These are phyloP conservation scores for Starmera quercuum DNA, from an alignment of 805 yeast species.

Conservation along the genomic window DNA sequence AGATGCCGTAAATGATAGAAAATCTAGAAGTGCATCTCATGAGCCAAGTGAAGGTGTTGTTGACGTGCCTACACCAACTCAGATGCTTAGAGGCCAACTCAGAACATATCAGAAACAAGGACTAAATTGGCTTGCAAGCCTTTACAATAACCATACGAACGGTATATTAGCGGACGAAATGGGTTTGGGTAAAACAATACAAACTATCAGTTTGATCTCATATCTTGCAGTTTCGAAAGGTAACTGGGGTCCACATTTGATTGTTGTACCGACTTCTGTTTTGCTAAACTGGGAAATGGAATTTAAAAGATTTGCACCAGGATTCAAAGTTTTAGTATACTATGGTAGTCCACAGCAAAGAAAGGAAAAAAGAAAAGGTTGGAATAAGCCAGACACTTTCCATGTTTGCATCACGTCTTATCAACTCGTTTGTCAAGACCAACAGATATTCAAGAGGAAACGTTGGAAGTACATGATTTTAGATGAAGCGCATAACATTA, in stretches of 20 bases:
- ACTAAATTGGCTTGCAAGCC: slow-evolving; percentile 91
- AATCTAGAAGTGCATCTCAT: slow-evolving; percentile 9
- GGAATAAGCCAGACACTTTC: slow-evolving; percentile 95
- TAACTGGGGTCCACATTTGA: slow-evolving; percentile 96
- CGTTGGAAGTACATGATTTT: slow-evolving; percentile 94
- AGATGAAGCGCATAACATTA: slow-evolving; percentile 97
- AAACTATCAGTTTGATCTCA: slow-evolving; percentile 79
- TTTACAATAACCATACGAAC: slow-evolving; percentile 86
- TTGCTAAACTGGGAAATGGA: slow-evolving; percentile 99
- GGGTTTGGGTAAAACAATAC: slow-evolving; percentile 98
- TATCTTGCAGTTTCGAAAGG: slow-evolving; percentile 91
- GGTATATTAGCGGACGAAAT: slow-evolving; percentile 98
- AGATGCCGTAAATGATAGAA: slow-evolving; percentile 1
- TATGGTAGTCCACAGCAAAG: slow-evolving; percentile 97
- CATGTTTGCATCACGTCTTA: slow-evolving; percentile 97
- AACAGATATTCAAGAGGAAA: slow-evolving; percentile 84
- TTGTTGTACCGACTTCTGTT: slow-evolving; percentile 96
- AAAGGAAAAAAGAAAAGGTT: slow-evolving; percentile 90
- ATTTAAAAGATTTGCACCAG: slow-evolving; percentile 96
- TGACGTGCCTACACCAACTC: slow-evolving; percentile 72
- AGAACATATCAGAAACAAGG: slow-evolving; percentile 95
- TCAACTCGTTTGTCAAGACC: slow-evolving; percentile 96
- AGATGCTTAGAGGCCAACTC: slow-evolving; percentile 67
- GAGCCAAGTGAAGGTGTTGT: slow-evolving; percentile 33
- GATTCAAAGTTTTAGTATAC: slow-evolving; percentile 89